phyloP scores from a whole-genome alignment of 1,284 basidiomycete genomes.

The Rhizoctonia solani region DNA sequence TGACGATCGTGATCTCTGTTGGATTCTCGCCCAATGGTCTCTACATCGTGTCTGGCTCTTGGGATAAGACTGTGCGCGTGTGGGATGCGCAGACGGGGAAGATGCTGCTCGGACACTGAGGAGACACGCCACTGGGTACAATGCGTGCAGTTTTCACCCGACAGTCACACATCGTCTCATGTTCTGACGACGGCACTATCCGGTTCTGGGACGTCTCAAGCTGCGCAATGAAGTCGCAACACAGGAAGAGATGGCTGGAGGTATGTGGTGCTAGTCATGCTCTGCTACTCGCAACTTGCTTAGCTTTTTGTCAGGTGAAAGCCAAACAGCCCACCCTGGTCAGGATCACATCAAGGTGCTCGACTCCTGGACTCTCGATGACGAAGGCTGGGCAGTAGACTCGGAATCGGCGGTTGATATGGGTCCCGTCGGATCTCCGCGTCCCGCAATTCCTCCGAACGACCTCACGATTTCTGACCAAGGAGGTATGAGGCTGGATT shows the following conservation, averaged over 20 bases:
- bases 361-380: neutral
- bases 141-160: neutral
- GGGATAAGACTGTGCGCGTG: too few species aligned
- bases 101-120: neutral
- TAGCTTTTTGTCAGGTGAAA: neutral
- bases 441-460: neutral
- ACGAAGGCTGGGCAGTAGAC: neutral
- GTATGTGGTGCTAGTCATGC: neutral
- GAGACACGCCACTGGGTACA: neutral
- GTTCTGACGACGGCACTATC: neutral
- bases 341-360: neutral
- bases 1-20: too few species aligned
- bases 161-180: neutral
- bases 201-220: conserved; percentile 12
- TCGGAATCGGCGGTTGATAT: neutral
- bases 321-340: neutral
- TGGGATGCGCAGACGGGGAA: neutral
- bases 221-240: neutral
- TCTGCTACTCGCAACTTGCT: neutral
- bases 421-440: neutral
- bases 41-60: too few species aligned
- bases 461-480: neutral
- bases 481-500: neutral
- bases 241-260: too few species aligned
- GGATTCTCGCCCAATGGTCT: too few species aligned